Percentiles rank a stretch among this genome's conserved stretches.
phyloP scores from a whole-genome alignment of 148 eudicot species.

The Cornus suecica region DNA sequence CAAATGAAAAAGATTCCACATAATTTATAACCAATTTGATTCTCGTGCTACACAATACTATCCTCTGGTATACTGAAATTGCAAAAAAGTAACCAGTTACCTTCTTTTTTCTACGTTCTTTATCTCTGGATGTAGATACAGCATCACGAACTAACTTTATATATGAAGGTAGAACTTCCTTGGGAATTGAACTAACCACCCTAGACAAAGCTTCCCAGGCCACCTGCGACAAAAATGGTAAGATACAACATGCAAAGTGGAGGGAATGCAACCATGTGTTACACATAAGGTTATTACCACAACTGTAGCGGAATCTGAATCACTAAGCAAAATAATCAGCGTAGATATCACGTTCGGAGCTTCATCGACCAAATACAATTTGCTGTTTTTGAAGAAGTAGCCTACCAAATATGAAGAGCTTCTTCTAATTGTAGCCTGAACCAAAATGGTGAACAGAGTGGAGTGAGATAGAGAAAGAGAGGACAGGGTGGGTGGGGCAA shows the following conservation, averaged over 20 bases:
- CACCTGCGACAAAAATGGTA: constrained; percentile 43
- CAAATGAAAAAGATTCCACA: background rate
- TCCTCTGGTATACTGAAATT: background rate
- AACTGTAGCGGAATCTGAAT: constrained; percentile 73
- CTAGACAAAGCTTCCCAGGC: constrained; percentile 94
- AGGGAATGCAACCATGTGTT: constrained; percentile 2
- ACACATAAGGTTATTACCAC: constrained; percentile 41
- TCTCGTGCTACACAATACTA: background rate
- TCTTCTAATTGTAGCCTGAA: constrained; percentile 74
- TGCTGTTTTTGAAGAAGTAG: constrained; percentile 85
- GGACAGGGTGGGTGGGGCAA: background rate
- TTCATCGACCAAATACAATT: constrained; percentile 86
- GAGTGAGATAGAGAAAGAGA: background rate
- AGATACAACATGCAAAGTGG: constrained; percentile 16
- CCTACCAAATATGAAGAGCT: constrained; percentile 86
- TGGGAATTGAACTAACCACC: constrained; percentile 78
- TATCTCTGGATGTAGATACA: constrained; percentile 90
- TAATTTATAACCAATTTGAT: background rate
- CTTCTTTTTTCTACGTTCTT: constrained; percentile 90
- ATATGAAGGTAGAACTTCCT: constrained; percentile 90
- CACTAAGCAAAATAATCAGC: constrained; percentile 86
- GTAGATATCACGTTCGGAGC: constrained; percentile 86
- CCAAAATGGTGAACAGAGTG: constrained; percentile 4
- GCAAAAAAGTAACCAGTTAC: constrained; percentile 23
- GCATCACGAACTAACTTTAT: constrained; percentile 96